Conservation (phyloP, 2,329 filamentous ascomycete genomes). For the Microthyrium microscopicum region DNA sequence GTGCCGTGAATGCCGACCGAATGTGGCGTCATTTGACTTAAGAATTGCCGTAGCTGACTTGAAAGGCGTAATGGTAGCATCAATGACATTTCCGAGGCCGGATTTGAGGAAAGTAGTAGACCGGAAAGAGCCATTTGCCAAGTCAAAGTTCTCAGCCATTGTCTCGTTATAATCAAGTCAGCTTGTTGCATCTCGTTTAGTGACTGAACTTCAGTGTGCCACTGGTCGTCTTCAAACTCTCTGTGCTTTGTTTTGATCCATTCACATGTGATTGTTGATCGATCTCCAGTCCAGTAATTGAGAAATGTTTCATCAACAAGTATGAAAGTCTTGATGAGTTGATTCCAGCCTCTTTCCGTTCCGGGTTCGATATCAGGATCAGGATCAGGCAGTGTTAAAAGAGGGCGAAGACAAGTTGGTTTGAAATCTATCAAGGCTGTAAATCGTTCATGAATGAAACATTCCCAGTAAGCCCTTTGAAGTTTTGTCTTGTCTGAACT, state of each 20-base stretch:
- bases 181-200: constrained; percentile 29
- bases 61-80: constrained; percentile 29
- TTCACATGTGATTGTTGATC: constrained; percentile 20
- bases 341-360: constrained; percentile 27
- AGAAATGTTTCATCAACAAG: constrained; percentile 29
- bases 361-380: constrained; percentile 22
- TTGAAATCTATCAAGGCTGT: constrained; percentile 35
- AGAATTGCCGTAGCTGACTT: constrained; percentile 25
- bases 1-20: constrained; percentile 39
- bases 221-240: constrained; percentile 21
- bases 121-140: constrained; percentile 35
- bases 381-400: constrained; percentile 22
- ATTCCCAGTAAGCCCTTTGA: constrained; percentile 38
- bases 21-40: constrained; percentile 24
- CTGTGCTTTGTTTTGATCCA: constrained; percentile 31
- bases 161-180: constrained; percentile 32
- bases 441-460: constrained; percentile 40
- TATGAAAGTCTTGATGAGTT: constrained; percentile 28
- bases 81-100: constrained; percentile 20
- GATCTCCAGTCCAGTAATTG: constrained; percentile 26
- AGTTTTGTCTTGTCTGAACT: constrained; percentile 26
- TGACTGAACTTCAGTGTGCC: constrained; percentile 11
- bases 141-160: constrained; percentile 31
- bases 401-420: constrained; percentile 23
- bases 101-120: constrained; percentile 23